Percentiles rank a stretch among this genome's conserved stretches.
phyloP scores from a whole-genome alignment of 164 flowering plant species.

The Hamamelis virginiana region DNA sequence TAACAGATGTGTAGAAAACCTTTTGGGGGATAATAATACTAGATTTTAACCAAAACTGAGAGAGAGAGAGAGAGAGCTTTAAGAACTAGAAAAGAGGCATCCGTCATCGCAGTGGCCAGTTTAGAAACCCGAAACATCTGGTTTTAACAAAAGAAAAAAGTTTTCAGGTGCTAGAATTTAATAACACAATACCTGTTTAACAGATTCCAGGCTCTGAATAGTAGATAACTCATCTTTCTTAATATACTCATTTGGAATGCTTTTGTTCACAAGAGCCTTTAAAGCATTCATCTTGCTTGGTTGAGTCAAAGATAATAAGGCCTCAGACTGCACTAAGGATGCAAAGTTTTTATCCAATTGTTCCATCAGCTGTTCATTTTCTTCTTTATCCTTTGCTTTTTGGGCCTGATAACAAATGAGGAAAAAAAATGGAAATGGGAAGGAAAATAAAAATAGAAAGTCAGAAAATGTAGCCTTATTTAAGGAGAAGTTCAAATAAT shows the following conservation, averaged over 20 bases:
- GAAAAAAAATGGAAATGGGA: not conserved
- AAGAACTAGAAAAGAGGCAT: not conserved
- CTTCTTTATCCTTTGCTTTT: conserved; percentile 84
- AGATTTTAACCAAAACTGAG: not conserved
- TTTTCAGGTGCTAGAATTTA: not conserved
- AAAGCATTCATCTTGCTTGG: conserved; percentile 60
- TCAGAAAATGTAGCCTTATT: not conserved
- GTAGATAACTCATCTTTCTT: conserved; percentile 34
- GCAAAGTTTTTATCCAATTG: conserved; percentile 71
- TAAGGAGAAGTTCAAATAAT: not conserved
- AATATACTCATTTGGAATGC: conserved; percentile 27
- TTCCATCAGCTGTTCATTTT: conserved; percentile 67
- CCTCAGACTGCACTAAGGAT: conserved; percentile 59
- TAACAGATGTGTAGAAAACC: conserved; percentile 3
- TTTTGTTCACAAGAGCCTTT: conserved; percentile 54
- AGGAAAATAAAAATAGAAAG: not conserved
- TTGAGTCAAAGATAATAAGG: conserved; percentile 51
- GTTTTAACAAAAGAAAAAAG: not conserved
- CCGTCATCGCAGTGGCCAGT: not conserved
- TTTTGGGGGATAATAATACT: not conserved
- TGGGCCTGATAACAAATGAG: conserved; percentile 48
- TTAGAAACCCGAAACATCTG: not conserved
- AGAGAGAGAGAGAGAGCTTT: not conserved
- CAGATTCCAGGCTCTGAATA: conserved; percentile 15
- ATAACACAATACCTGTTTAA: conserved; percentile 37